Base-by-base conservation (phyloP, 2,329 filamentous ascomycete species). In the Cordyceps militaris region DNA sequence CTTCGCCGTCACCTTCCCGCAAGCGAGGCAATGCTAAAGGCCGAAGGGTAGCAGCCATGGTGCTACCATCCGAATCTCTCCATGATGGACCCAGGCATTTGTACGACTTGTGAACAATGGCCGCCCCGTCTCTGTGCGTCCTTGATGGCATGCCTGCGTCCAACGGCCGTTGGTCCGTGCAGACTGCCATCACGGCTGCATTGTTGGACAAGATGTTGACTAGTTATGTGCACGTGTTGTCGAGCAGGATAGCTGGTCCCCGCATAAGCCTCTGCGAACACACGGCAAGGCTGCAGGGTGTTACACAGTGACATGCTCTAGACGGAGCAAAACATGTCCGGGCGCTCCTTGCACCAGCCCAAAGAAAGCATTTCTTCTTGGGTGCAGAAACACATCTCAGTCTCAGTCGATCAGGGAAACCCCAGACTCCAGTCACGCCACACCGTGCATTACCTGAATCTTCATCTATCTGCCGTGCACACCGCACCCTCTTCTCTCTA, bases 151-250 rank as follows among this genome's bases (percentile, higher is more conserved):
- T 46, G 42, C n/a, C 16, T 55, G 52, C 52, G 42, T 16, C 30
- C 49, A 14, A 19, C 19, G 26, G 44, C 44, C 30, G n/a, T 24
- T 34, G 38, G 26, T 42, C 44, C 32, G 21, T 9, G 32, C 44
- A 30, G 30, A 19, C 26, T 14, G 34, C 7, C 34, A 38, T 38
- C 14, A 11, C 28, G 46, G 6, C 44, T 42, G 32, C 53, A 30
- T 32, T 40, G 32, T 42, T 24, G 24, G 23, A 13, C 44, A 49
- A 23, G 10, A 48, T 11, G 13, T n/a, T 6, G 10, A 21, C 30
- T 38, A 16, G 34, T 14, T 38, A 55, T 55, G 52, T 42, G 53
- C 53, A 44, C 53, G 53, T 34, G 34, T 56, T 43, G 23, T 42
- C 3, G 44, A 34, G 26, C 21, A 40, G 21, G 14, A n/a, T 32